Evolutionary conservation across 2,329 filamentous ascomycete genomes (phyloP).

Genomic region (Claviceps maximensis): DNA sequence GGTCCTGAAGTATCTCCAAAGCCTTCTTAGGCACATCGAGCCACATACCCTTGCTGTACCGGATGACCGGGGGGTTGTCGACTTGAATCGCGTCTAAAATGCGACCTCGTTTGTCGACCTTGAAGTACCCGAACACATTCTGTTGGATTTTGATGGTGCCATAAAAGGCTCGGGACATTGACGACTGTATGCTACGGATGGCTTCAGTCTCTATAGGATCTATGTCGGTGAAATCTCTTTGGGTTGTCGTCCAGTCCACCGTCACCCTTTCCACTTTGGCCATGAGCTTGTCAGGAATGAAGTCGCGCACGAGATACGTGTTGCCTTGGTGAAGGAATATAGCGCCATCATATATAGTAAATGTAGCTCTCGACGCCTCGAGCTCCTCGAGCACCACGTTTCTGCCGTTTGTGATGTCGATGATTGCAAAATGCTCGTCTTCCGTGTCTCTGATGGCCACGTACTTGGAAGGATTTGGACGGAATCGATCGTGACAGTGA

Average conservation of each 20-base stretch:
- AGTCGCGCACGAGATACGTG: slow-evolving; percentile 83
- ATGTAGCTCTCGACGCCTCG: slow-evolving; percentile 89
- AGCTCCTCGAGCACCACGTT: slow-evolving; percentile 88
- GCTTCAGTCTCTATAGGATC: slow-evolving; percentile 87
- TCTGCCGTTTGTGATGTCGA: slow-evolving; percentile 70
- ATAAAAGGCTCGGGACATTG: slow-evolving; percentile 62
- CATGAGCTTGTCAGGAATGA: slow-evolving; percentile 65
- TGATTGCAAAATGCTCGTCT: slow-evolving; percentile 85
- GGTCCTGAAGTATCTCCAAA: slow-evolving; percentile 61
- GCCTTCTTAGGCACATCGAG: slow-evolving; percentile 73
- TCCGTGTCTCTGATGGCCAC: slow-evolving; percentile 81
- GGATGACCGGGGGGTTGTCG: slow-evolving; percentile 81
- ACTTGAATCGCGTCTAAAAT: slow-evolving; percentile 88
- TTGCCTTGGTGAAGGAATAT: slow-evolving; percentile 96
- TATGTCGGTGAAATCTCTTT: slow-evolving; percentile 87
- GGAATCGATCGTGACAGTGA: slow-evolving; percentile 79
- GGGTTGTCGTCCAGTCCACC: slow-evolving; percentile 89
- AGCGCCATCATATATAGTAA: slow-evolving; percentile 90
- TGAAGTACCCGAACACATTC: slow-evolving; percentile 93
- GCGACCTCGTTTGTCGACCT: slow-evolving; percentile 72
- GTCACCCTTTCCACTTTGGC: slow-evolving; percentile 80
- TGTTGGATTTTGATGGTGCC: slow-evolving; percentile 77
- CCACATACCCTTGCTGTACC: slow-evolving; percentile 86
- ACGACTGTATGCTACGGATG: slow-evolving; percentile 55
- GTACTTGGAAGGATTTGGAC: slow-evolving; percentile 67